These are phyloP conservation scores for Tetrapisispora namnaoensis DNA, from an alignment of 805 yeast genomes.

Conservation along the genomic window DNA sequence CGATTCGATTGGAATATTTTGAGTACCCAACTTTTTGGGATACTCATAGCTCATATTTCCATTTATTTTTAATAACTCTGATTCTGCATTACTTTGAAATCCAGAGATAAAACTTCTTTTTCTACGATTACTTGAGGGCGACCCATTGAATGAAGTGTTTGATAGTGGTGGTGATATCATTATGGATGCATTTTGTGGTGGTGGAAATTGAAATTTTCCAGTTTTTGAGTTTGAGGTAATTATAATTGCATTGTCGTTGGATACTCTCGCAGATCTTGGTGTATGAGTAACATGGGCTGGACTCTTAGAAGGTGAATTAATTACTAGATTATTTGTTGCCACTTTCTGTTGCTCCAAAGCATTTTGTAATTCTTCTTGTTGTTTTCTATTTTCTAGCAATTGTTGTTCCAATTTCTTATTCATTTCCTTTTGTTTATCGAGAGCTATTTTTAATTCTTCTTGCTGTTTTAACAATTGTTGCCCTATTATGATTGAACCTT, in stretches of 20 bases:
- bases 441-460: slow-evolving; percentile 20
- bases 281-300: slow-evolving; percentile 7
- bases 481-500: slow-evolving; percentile 3
- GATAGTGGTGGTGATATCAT: slow-evolving; percentile 4
- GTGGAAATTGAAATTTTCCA: slow-evolving; percentile 30
- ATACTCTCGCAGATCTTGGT: slow-evolving; percentile 6
- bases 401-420: slow-evolving; percentile 23
- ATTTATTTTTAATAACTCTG: neutral
- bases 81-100: neutral
- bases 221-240: slow-evolving; percentile 24
- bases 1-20: neutral
- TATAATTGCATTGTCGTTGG: slow-evolving; percentile 13
- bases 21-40: neutral
- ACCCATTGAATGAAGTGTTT: slow-evolving; percentile 1
- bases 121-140: slow-evolving; percentile 9
- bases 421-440: slow-evolving; percentile 24
- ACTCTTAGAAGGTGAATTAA: neutral
- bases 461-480: slow-evolving; percentile 20
- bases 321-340: neutral
- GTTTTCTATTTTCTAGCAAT: slow-evolving; percentile 20
- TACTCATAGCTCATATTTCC: neutral
- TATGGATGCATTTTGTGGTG: slow-evolving; percentile 19
- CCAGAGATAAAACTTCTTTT: slow-evolving; percentile 1
- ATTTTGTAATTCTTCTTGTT: slow-evolving; percentile 22
- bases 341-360: slow-evolving; percentile 19